Conservation (phyloP, 257 asterid species). For the Nicotiana attenuata region DNA sequence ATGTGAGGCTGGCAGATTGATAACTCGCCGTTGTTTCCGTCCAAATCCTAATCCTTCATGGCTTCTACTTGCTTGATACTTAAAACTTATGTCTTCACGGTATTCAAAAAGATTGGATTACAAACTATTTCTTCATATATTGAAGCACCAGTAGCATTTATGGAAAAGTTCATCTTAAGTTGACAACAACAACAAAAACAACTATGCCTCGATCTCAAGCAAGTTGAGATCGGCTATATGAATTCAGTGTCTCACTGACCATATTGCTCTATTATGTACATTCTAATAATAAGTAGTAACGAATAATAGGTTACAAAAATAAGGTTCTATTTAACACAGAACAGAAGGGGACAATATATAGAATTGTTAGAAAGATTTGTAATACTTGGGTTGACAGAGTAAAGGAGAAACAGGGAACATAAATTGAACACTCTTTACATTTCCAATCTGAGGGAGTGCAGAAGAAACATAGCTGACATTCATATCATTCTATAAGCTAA, state of each 20-base stretch:
- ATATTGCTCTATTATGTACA: neutral
- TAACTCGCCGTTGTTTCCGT: neutral
- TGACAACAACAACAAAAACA: neutral
- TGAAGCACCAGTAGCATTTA: neutral
- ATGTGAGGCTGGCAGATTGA: neutral
- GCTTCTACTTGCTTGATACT: neutral
- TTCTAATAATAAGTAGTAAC: neutral
- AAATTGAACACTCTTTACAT: neutral
- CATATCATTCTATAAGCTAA: neutral
- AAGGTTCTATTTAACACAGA: neutral
- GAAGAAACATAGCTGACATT: neutral
- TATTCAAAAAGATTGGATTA: neutral
- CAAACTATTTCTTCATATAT: neutral
- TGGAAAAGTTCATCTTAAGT: neutral
- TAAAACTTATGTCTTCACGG: neutral
- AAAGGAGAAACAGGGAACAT: neutral
- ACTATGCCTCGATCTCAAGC: neutral
- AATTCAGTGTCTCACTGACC: neutral
- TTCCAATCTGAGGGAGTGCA: neutral
- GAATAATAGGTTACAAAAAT: neutral
- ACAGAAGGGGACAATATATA: neutral
- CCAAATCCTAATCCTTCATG: neutral
- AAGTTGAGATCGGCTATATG: neutral
- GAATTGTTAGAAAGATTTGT: neutral
- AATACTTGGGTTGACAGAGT: neutral